Evolutionary conservation across 2,329 filamentous ascomycete species (phyloP).

Genomic region (Cladorrhinum sp.): DNA sequence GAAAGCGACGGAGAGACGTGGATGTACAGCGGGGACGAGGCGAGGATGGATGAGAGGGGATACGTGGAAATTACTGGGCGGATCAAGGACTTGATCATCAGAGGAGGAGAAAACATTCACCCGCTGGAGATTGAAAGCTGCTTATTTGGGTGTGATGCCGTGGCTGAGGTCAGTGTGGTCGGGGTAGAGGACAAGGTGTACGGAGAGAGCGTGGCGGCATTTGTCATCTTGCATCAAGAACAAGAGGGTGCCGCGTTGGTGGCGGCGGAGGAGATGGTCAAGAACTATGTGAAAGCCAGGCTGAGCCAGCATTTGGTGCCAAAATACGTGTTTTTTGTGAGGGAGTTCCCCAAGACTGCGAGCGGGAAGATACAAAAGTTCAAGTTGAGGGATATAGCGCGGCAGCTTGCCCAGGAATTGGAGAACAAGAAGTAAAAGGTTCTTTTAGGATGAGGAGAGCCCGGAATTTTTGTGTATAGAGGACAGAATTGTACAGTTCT

Average conservation of each 20-base stretch:
- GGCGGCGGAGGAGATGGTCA: constrained; percentile 52
- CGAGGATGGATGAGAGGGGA: constrained; percentile 75
- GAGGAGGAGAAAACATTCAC: constrained; percentile 93
- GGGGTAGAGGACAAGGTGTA: constrained; percentile 79
- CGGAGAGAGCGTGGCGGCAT: constrained; percentile 84
- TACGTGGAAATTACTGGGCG: constrained; percentile 86
- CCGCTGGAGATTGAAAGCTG: constrained; percentile 91
- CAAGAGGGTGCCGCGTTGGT: constrained; percentile 23
- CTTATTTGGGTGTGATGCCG: constrained; percentile 66
- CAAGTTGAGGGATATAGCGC: constrained; percentile 68
- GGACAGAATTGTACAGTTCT: too few relatives aligned
- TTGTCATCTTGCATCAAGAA: constrained; percentile 58
- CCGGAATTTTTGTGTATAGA: too few relatives aligned
- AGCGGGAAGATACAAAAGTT: constrained; percentile 98
- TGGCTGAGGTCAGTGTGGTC: constrained; percentile 78
- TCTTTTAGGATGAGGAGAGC: background rate
- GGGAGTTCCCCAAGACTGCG: constrained; percentile 88
- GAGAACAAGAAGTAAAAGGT: background rate
- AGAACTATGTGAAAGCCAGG: constrained; percentile 67
- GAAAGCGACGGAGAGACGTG: constrained; percentile 57
- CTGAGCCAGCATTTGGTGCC: constrained; percentile 77
- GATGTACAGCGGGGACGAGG: constrained; percentile 95
- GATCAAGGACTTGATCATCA: constrained; percentile 94
- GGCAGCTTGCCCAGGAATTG: constrained; percentile 28
- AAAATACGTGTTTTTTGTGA: constrained; percentile 83